phyloP scores from a whole-genome alignment of 306 rosid species.

The Hylodesmum podocarpum region DNA sequence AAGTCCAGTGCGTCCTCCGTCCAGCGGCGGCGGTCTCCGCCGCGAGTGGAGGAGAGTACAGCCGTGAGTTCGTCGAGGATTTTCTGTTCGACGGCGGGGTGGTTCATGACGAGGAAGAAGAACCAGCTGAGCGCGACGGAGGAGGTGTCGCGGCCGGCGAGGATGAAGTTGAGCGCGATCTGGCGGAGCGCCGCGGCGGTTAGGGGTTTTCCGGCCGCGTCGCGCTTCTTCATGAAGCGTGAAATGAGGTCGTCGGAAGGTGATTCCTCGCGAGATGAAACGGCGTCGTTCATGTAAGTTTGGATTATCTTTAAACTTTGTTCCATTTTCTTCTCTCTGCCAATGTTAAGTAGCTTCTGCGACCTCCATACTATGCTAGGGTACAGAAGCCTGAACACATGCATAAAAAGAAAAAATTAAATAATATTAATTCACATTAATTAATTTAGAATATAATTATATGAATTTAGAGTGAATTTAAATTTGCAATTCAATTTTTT shows the following conservation, averaged over 20 bases:
- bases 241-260: slow-evolving; percentile 87
- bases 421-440: too few species aligned
- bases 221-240: slow-evolving; percentile 73
- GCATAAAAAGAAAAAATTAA: not conserved
- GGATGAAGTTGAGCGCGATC: slow-evolving; percentile 86
- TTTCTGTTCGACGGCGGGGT: slow-evolving; percentile 59
- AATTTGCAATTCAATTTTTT: too few species aligned
- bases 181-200: slow-evolving; percentile 49
- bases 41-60: slow-evolving; percentile 61
- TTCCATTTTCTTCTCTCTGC: slow-evolving; percentile 52
- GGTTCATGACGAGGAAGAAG: slow-evolving; percentile 85
- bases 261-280: slow-evolving; percentile 49
- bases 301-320: slow-evolving; percentile 59
- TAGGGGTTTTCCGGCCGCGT: slow-evolving; percentile 52
- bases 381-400: slow-evolving; percentile 49
- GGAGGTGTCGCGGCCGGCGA: slow-evolving; percentile 96
- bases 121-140: slow-evolving; percentile 96
- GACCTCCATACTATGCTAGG: slow-evolving; percentile 70
- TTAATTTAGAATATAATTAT: too few species aligned
- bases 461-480: too few species aligned
- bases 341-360: slow-evolving; percentile 54
- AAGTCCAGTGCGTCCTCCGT: slow-evolving; percentile 66
- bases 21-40: slow-evolving; percentile 49
- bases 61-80: slow-evolving; percentile 53
- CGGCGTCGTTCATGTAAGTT: slow-evolving; percentile 76